Percentiles rank a stretch among this genome's conserved stretches.
Conservation (phyloP, 345 rosid genomes). For the Brassica incana region DNA sequence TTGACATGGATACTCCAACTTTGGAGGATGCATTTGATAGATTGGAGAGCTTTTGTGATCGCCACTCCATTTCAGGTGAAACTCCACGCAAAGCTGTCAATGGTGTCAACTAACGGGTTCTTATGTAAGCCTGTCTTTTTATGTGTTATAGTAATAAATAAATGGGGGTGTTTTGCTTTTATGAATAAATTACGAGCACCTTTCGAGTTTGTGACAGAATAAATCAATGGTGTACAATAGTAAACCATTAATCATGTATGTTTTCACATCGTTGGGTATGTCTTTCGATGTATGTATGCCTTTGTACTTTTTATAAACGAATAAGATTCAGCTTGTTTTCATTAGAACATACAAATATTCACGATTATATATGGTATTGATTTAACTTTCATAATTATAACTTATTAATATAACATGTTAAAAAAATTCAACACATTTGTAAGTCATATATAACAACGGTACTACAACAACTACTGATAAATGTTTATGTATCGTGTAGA, state of each 20-base stretch:
- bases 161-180: neutral
- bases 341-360: too few relatives aligned
- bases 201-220: neutral
- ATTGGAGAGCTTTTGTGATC: conserved; percentile 23
- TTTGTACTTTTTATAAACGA: neutral
- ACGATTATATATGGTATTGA: too few relatives aligned
- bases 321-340: neutral
- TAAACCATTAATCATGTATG: neutral
- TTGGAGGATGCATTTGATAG: conserved; percentile 27
- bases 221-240: neutral
- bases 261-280: neutral
- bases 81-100: neutral
- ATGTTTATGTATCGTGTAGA: too few relatives aligned
- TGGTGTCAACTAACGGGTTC: neutral
- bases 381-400: too few relatives aligned
- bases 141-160: neutral
- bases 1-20: conserved; percentile 23
- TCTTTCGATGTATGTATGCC: neutral
- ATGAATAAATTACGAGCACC: conserved; percentile 5
- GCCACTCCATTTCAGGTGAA: neutral
- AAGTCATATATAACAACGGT: too few relatives aligned
- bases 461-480: too few relatives aligned
- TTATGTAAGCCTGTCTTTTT: neutral
- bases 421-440: too few relatives aligned
- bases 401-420: too few relatives aligned